Evolutionary conservation across 768 basidiomycete genomes (phyloP).

Genomic region (Tylopilus plumbeoviolaceoides): DNA sequence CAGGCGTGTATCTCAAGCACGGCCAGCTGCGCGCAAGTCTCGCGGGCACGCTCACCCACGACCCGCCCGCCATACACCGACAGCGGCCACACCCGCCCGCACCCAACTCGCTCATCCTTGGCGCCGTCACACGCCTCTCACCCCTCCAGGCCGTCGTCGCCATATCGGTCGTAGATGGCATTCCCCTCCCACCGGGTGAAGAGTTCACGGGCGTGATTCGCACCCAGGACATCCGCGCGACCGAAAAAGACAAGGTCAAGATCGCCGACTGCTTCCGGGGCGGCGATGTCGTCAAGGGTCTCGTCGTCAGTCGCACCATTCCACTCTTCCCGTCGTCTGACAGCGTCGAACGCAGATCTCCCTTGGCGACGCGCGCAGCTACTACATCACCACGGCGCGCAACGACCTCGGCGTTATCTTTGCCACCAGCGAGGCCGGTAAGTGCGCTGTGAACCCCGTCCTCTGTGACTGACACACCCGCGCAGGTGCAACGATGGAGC

Average conservation of each 20-base stretch:
- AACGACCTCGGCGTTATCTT: constrained; percentile 92
- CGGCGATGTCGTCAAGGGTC: constrained; percentile 83
- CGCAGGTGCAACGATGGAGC: constrained; percentile 75
- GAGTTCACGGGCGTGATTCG: constrained; percentile 90
- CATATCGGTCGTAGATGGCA: constrained; percentile 83
- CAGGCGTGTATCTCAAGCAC: constrained; percentile 64
- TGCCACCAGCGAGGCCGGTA: constrained; percentile 83
- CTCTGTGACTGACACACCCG: constrained; percentile 2
- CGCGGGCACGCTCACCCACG: constrained; percentile 51
- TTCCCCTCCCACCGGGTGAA: constrained; percentile 77
- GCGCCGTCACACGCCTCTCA: constrained; percentile 77
- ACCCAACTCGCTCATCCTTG: constrained; percentile 74
- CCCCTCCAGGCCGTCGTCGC: constrained; percentile 80
- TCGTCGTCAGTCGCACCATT: constrained; percentile 59
- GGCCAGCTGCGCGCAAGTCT: constrained; percentile 66
- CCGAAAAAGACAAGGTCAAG: constrained; percentile 86
- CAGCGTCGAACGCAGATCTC: constrained; percentile 59
- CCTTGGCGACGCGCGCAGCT: constrained; percentile 85
- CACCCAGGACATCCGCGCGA: constrained; percentile 82
- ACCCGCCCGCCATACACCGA: constrained; percentile 51
- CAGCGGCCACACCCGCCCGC: constrained; percentile 70
- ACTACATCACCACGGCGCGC: constrained; percentile 86
- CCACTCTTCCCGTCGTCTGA: constrained; percentile 2
- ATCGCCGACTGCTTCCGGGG: constrained; percentile 89
- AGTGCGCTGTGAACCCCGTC: constrained; percentile 16